Evolutionary conservation across 2,329 filamentous ascomycete species (phyloP), one percentile per base, ranked within the genome.

Genomic region (Cucurbitaria berberidis): DNA sequence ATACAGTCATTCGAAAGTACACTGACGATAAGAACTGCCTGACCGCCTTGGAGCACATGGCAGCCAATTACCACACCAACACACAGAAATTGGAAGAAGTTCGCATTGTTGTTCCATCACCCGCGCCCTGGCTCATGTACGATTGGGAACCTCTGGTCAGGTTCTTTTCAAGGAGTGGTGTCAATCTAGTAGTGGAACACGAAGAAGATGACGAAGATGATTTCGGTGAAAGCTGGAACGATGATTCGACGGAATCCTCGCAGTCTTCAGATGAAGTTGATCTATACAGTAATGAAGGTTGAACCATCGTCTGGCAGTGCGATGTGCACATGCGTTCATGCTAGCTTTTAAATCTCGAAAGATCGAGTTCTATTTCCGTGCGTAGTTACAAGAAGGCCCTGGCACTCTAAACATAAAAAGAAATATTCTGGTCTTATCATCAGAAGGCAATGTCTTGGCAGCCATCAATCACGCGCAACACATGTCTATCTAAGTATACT

Each of bases 221-320:
- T 8, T 48, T 36, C 3, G 53, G 41, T n/a, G 13, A 5, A 5
- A 48, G 29, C n/a, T 61, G 55, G 51, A 21, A 26, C 10, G 51
- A 27, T 16, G 39, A 43, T 9, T 51, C 55, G n/a, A 42, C 49
- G 3, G 48, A 51, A 10, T 59, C 60, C 3, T 55, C 57, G 9
- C 41, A 47, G 9, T 57, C 57, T 5, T 61, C 59, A 2, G 47
- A 59, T 40, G 61, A 64, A 15, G 51, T 60, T 16, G 49, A 60
- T 22, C 30, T 64, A 29, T 64, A 62, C 18, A 53, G 59, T 13
- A 44, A 55, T 24, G 36, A 34, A 27, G 11, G 21, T 7, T 29
- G n/a, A 34, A 52, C n/a, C 18, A 40, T 13, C 5, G 19, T 10
- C 7, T 24, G 24, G 16, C 35, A 38, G 16, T 38, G 35, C 35